phyloP scores from a whole-genome alignment of 345 rosid genomes.

The Jatropha curcas region DNA sequence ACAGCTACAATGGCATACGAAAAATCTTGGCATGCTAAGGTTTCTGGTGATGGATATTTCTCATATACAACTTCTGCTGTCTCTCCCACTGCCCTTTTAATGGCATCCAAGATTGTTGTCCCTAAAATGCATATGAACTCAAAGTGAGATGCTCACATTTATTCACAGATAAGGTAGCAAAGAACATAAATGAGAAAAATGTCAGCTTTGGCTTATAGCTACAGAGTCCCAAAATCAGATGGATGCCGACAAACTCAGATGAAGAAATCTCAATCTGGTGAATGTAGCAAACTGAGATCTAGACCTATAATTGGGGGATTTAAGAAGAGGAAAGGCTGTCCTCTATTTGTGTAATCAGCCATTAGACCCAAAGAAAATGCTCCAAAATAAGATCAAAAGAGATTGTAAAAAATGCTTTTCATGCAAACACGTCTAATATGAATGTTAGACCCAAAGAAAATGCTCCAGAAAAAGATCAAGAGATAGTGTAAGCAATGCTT shows the following conservation, averaged over 20 bases:
- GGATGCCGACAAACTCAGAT: not conserved
- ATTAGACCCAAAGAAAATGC: not conserved
- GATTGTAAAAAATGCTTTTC: not conserved
- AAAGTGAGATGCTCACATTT: not conserved
- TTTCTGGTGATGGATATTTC: conserved; percentile 52
- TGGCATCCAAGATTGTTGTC: conserved; percentile 76
- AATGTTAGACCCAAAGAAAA: not conserved
- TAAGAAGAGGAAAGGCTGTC: not conserved
- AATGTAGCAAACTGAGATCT: not conserved
- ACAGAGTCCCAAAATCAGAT: not conserved
- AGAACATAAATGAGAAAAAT: not conserved
- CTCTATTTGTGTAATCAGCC: not conserved
- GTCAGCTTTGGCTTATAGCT: not conserved
- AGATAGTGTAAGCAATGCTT: not conserved
- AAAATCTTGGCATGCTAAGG: conserved; percentile 46
- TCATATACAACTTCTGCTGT: conserved; percentile 66
- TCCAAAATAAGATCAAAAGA: not conserved
- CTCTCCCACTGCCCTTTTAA: conserved; percentile 56
- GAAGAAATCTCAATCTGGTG: not conserved
- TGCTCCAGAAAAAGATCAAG: not conserved
- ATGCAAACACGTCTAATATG: not conserved
- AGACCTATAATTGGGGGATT: not conserved
- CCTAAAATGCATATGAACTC: conserved; percentile 38
- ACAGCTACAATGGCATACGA: conserved; percentile 71
- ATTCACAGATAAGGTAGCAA: not conserved